These are phyloP conservation scores for Uronychia binucleata DNA, from an alignment of 73 alveolate genomes.

Conservation along the genomic window DNA sequence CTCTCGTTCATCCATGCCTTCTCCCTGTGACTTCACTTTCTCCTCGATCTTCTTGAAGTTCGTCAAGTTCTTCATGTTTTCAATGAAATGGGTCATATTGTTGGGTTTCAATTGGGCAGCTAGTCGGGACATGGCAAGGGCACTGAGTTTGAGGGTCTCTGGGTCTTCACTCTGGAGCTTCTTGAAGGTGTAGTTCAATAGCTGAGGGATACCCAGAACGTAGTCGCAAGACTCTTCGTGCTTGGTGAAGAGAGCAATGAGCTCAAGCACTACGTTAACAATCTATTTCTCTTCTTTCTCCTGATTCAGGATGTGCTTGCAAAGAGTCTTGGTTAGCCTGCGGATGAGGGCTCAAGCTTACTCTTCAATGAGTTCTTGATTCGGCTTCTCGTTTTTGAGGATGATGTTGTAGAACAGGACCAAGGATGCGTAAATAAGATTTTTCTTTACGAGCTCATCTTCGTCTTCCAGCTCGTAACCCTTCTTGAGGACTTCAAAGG, in stretches of 20 bases:
- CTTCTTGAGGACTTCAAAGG: constrained; percentile 9
- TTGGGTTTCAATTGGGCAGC: constrained; percentile 35
- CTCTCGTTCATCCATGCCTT: not conserved
- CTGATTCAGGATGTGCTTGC: constrained; percentile 33
- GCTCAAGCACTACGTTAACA: constrained; percentile 41
- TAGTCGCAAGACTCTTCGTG: constrained; percentile 19
- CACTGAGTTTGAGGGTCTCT: constrained; percentile 45
- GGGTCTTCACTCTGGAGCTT: constrained; percentile 22
- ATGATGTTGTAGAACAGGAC: constrained; percentile 51
- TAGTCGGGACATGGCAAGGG: constrained; percentile 47
- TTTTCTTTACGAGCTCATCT: constrained; percentile 21
- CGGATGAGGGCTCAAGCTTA: constrained; percentile 4
- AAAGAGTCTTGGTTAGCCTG: constrained; percentile 5
- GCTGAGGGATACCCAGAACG: constrained; percentile 23
- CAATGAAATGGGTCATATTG: constrained; percentile 19
- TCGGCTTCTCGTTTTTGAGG: not conserved
- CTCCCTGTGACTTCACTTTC: constrained; percentile 3
- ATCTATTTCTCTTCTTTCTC: constrained; percentile 34
- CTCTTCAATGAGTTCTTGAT: not conserved
- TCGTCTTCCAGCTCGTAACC: constrained; percentile 17
- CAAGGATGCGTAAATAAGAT: constrained; percentile 45
- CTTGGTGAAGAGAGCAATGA: constrained; percentile 48
- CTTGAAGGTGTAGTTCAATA: constrained; percentile 31
- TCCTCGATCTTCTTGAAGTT: constrained; percentile 29
- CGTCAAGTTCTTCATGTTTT: constrained; percentile 31